Conservation (phyloP, 2,329 filamentous ascomycete genomes). For the Juglanconis oblonga region DNA sequence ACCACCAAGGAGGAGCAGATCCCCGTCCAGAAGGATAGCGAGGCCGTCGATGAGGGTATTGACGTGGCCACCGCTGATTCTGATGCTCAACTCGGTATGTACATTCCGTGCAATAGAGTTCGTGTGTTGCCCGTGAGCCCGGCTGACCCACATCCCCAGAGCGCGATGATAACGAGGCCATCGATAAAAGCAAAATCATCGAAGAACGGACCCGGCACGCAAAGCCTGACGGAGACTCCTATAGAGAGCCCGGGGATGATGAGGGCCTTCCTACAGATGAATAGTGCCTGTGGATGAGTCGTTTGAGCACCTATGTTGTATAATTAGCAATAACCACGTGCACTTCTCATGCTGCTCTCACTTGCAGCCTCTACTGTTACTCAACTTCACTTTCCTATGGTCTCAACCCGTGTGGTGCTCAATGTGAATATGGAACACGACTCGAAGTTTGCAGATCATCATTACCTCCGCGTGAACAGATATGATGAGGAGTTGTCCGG, state of each 20-base stretch:
- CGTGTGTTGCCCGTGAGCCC: not conserved
- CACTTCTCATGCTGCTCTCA: no score
- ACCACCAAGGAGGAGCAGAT: slow-evolving; percentile 13
- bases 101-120: not conserved
- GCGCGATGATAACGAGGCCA: slow-evolving; percentile 30
- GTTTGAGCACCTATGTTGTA: no score
- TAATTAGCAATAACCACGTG: no score
- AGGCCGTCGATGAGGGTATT: slow-evolving; percentile 17
- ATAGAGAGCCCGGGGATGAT: slow-evolving; percentile 26
- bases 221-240: slow-evolving; percentile 22
- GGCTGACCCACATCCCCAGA: slow-evolving; percentile 15
- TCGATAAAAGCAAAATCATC: slow-evolving; percentile 29
- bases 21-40: slow-evolving; percentile 20
- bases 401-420: no score
- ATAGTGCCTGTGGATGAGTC: not conserved
- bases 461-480: no score
- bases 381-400: no score
- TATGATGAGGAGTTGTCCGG: no score
- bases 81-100: slow-evolving; percentile 21
- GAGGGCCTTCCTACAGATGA: slow-evolving; percentile 20
- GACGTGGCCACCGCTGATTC: slow-evolving; percentile 14
- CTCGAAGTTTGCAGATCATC: not conserved
- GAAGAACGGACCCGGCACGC: slow-evolving; percentile 26
- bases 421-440: not conserved
- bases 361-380: no score